Evolutionary conservation across 768 basidiomycete genomes (phyloP).

Genomic region (Hortiboletus flavorubellus): DNA sequence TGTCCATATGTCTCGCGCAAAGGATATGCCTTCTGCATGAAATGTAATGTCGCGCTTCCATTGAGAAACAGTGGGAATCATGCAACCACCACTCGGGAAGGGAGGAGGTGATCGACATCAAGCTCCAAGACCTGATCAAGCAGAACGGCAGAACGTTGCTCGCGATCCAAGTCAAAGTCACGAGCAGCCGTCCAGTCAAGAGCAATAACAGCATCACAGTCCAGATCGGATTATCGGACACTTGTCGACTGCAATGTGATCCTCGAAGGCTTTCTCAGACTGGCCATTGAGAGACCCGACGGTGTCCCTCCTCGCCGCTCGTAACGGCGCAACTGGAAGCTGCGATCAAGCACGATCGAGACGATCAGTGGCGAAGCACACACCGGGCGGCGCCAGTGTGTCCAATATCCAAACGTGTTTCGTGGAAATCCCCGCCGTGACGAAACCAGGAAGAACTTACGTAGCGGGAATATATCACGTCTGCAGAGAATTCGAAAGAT

Average conservation of each 20-base stretch:
- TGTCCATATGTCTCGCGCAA: neutral
- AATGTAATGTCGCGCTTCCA: neutral
- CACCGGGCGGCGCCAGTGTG: neutral
- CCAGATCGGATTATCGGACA: neutral
- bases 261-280: neutral
- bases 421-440: neutral
- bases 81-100: neutral
- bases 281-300: neutral
- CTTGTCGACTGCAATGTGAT: neutral
- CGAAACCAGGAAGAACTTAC: too few species aligned
- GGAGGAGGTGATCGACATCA: neutral
- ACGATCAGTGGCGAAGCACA: neutral
- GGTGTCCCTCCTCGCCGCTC: neutral
- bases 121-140: neutral
- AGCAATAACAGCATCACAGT: neutral
- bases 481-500: neutral
- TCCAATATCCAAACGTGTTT: neutral
- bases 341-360: neutral
- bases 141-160: neutral
- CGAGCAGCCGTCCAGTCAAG: neutral
- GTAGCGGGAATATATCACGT: neutral
- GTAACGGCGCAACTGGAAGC: neutral
- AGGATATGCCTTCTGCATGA: neutral
- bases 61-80: neutral
- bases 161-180: too few species aligned